Percentiles rank a stretch among this genome's conserved stretches.
Evolutionary conservation across 2,329 filamentous ascomycete genomes (phyloP).

Genomic region (Pestalotiopsis sp.): DNA sequence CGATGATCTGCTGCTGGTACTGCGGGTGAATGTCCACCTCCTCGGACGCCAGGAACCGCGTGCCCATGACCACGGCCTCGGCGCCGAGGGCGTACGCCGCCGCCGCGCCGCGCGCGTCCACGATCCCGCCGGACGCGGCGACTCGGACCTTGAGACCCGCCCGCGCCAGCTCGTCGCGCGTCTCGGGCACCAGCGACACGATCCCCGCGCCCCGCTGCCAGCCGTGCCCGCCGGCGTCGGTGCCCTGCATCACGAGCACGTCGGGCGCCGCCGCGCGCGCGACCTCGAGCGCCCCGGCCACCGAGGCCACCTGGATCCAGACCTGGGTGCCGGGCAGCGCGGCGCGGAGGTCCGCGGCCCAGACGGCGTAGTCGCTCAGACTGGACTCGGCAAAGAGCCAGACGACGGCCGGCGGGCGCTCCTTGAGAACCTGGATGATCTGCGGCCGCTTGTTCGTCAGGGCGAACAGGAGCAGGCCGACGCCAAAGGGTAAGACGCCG

Average conservation of each 20-base stretch:
- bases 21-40: constrained; percentile 35
- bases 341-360: neutral
- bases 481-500: too few species aligned
- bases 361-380: constrained; percentile 12
- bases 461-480: constrained; percentile 65
- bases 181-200: constrained; percentile 51
- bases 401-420: constrained; percentile 59
- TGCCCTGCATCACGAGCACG: constrained; percentile 54
- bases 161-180: constrained; percentile 40
- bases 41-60: constrained; percentile 41
- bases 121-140: constrained; percentile 53
- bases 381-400: constrained; percentile 65
- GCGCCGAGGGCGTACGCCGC: constrained; percentile 55
- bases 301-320: constrained; percentile 54
- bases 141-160: constrained; percentile 32
- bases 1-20: constrained; percentile 33
- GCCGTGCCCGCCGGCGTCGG: constrained; percentile 57
- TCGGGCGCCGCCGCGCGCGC: constrained; percentile 42
- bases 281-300: constrained; percentile 44
- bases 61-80: constrained; percentile 62
- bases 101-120: constrained; percentile 52
- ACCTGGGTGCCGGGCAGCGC: constrained; percentile 38
- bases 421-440: constrained; percentile 52
- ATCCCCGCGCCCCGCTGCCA: constrained; percentile 47
- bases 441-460: constrained; percentile 37